phyloP scores from a whole-genome alignment of 2,329 filamentous ascomycete species.

The Colletotrichum sp. region DNA sequence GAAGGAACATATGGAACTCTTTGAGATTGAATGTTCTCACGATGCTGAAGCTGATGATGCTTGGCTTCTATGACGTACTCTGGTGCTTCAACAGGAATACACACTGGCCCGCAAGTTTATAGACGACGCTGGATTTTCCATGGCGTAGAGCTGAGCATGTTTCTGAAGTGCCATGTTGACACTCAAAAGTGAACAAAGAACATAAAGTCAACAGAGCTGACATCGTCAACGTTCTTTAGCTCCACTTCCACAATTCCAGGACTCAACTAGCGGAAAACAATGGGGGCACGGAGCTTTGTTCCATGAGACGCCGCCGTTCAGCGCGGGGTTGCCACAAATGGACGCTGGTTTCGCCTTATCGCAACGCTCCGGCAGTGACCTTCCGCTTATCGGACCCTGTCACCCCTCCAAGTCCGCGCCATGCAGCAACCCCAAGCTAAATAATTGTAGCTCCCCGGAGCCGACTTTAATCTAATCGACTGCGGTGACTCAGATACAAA shows the following conservation, averaged over 20 bases:
- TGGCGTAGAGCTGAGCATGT: not conserved
- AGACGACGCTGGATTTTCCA: not conserved
- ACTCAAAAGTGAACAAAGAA: not conserved
- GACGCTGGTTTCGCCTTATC: slow-evolving; percentile 14
- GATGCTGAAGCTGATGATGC: not conserved
- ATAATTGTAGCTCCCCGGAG: not conserved
- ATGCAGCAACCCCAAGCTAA: not conserved
- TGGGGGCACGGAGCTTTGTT: not conserved
- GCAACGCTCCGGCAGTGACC: slow-evolving; percentile 9
- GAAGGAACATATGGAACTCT: not conserved
- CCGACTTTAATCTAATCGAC: not conserved
- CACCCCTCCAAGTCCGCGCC: slow-evolving; percentile 13
- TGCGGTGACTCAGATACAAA: slow-evolving; percentile 17
- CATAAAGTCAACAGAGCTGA: not conserved
- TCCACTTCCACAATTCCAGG: not conserved
- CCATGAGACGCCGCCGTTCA: not conserved
- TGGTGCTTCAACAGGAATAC: not conserved
- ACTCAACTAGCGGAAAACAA: not conserved
- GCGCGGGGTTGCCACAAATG: slow-evolving; percentile 20
- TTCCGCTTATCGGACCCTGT: slow-evolving; percentile 19
- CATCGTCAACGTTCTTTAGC: not conserved
- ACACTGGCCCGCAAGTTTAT: not conserved
- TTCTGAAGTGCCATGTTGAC: not conserved
- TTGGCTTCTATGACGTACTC: not conserved
- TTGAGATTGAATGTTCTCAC: not conserved